Conservation (phyloP, 176 grass and related monocot species). For the Chrysopogon serrulatus region DNA sequence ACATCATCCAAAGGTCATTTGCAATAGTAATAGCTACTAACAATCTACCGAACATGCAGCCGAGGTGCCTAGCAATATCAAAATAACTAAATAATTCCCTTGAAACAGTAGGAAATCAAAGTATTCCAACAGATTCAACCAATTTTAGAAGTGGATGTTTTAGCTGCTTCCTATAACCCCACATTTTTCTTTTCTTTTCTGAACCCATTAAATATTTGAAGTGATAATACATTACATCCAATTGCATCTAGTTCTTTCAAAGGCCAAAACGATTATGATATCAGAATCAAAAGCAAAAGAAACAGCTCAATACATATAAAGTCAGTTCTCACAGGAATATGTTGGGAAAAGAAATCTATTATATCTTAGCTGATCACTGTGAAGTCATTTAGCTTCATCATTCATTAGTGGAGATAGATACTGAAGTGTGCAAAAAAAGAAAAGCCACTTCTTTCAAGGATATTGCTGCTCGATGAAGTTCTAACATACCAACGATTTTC, state of each 20-base stretch:
- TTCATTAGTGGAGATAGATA: not conserved
- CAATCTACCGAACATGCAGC: not conserved
- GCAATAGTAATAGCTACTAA: not conserved
- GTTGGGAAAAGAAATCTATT: not conserved
- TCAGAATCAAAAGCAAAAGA: not conserved
- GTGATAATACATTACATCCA: not conserved
- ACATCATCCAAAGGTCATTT: not conserved
- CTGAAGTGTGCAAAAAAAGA: not conserved
- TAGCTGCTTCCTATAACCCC: not conserved
- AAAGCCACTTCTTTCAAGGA: not conserved
- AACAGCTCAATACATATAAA: not conserved
- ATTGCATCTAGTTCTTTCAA: not conserved
- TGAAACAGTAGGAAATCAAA: not conserved
- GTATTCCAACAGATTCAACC: not conserved
- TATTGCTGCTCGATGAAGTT: not conserved
- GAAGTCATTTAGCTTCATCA: not conserved
- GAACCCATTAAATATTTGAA: not conserved
- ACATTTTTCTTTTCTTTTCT: not conserved
- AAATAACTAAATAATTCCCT: not conserved
- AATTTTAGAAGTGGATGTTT: not conserved
- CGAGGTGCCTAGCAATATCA: not conserved
- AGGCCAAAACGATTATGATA: not conserved
- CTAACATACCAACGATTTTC: conserved; percentile 89
- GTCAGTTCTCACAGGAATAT: not conserved
- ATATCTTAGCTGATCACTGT: not conserved